These are phyloP conservation scores for Colletotrichum navitas DNA, from an alignment of 2,329 filamentous ascomycete species.

Conservation along the genomic window DNA sequence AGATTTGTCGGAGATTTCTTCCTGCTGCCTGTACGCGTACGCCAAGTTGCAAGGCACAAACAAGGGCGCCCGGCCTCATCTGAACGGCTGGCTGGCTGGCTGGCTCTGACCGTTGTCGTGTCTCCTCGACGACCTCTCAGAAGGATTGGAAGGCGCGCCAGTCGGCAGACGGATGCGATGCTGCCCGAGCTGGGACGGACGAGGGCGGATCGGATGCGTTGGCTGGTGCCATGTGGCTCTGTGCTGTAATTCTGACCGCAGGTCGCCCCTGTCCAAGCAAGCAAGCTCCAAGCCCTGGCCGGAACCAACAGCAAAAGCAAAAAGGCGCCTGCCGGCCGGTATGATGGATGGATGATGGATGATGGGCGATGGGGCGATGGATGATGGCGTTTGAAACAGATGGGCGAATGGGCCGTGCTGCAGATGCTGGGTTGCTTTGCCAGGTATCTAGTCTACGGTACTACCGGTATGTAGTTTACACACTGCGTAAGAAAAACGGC, in stretches of 20 bases:
- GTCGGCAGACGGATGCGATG: slow-evolving; percentile 8
- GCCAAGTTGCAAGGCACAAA: slow-evolving; percentile 1
- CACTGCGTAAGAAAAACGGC: not conserved
- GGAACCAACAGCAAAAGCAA: slow-evolving; percentile 4
- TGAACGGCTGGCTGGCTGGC: too few relatives aligned
- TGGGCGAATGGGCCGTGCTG: slow-evolving; percentile 25
- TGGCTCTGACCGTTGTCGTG: slow-evolving; percentile 2
- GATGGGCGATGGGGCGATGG: not conserved
- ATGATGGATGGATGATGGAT: not conserved
- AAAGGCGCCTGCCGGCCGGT: slow-evolving; percentile 5
- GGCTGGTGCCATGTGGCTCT: slow-evolving; percentile 42
- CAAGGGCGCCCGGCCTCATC: slow-evolving; percentile 23
- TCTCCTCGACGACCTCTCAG: slow-evolving; percentile 5
- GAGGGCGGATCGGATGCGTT: slow-evolving; percentile 14
- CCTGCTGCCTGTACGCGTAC: slow-evolving; percentile 3
- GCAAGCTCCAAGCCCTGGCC: not conserved
- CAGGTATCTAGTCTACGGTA: too few relatives aligned
- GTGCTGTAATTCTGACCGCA: slow-evolving; percentile 16
- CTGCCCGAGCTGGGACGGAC: slow-evolving; percentile 17
- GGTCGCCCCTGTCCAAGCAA: not conserved
- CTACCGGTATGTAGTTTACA: too few relatives aligned
- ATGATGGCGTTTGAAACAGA: slow-evolving; percentile 20
- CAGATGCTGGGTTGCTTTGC: not conserved
- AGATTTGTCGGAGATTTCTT: slow-evolving; percentile 18
- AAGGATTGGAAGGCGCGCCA: not conserved